A percentile compares a stretch with the other conserved stretches of the same genome.
Conservation (phyloP, 2,329 filamentous ascomycete species). For the Penicillium sp. region DNA sequence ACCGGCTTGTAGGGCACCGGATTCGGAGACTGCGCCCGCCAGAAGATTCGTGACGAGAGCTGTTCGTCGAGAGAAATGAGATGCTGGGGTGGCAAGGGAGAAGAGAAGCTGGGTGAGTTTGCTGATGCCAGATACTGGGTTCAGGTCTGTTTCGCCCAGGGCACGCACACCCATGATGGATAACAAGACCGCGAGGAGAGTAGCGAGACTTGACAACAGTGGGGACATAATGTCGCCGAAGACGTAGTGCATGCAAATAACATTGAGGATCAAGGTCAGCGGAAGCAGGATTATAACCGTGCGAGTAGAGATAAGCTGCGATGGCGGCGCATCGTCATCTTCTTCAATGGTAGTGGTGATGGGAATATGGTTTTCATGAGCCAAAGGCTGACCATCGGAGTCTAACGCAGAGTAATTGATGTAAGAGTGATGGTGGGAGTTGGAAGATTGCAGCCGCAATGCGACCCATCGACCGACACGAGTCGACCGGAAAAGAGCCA, state of each 20-base stretch:
- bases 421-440: slow-evolving; percentile 24
- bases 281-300: slow-evolving; percentile 73
- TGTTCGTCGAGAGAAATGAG: slow-evolving; percentile 71
- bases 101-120: slow-evolving; percentile 97
- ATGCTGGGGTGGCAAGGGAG: slow-evolving; percentile 79
- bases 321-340: slow-evolving; percentile 75
- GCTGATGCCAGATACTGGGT: slow-evolving; percentile 93
- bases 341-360: slow-evolving; percentile 28
- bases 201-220: slow-evolving; percentile 71
- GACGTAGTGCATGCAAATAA: slow-evolving; percentile 74
- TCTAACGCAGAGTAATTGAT: slow-evolving; percentile 33
- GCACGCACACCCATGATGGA: slow-evolving; percentile 65
- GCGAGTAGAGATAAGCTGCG: slow-evolving; percentile 73
- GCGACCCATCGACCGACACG: slow-evolving; percentile 28
- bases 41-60: slow-evolving; percentile 94
- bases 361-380: slow-evolving; percentile 3
- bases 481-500: slow-evolving; percentile 30
- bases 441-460: slow-evolving; percentile 14
- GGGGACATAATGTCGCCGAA: slow-evolving; percentile 82
- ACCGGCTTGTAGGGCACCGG: slow-evolving; percentile 86
- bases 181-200: slow-evolving; percentile 74
- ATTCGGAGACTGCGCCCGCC: slow-evolving; percentile 82
- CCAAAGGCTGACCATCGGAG: slow-evolving; percentile 4
- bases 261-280: slow-evolving; percentile 74
- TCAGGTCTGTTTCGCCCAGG: slow-evolving; percentile 81